These are phyloP conservation scores for Platanus orientalis DNA, from an alignment of 164 flowering plant genomes.

Conservation along the genomic window DNA sequence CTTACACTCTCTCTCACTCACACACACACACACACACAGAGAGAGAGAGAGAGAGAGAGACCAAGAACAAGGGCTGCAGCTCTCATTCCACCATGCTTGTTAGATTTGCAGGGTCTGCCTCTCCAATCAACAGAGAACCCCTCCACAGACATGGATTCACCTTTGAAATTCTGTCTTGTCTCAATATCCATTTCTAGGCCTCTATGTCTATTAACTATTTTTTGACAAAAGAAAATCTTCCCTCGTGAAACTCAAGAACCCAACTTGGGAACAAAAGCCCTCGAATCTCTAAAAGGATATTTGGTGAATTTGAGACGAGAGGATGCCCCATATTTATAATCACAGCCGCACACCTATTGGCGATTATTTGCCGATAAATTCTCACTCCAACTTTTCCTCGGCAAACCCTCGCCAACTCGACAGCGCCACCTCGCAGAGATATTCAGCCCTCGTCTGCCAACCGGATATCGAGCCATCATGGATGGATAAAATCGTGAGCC, in stretches of 20 bases:
- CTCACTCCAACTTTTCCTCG: background rate
- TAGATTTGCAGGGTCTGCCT: slow-evolving; percentile 68
- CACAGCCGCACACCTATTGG: background rate
- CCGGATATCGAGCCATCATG: too few species aligned
- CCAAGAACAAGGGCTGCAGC: slow-evolving; percentile 92
- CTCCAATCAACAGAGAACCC: slow-evolving; percentile 70
- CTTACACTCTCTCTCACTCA: too few species aligned
- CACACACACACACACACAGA: too few species aligned
- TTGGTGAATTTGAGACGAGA: background rate
- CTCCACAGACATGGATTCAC: slow-evolving; percentile 21
- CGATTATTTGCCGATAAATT: background rate
- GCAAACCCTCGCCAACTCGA: too few species aligned
- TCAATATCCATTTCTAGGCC: slow-evolving; percentile 16
- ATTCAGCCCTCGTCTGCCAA: background rate
- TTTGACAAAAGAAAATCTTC: background rate
- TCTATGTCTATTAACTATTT: too few species aligned
- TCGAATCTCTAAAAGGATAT: background rate
- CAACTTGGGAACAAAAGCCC: background rate
- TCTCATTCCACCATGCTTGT: slow-evolving; percentile 81
- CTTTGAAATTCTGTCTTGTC: slow-evolving; percentile 18
- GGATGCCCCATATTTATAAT: background rate
- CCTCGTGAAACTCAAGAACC: background rate
- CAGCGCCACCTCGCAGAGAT: too few species aligned
- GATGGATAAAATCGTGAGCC: too few species aligned
- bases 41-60: slow-evolving; percentile 24